Conservation (phyloP, 805 yeast species). For the Kuraishia hungarica region DNA sequence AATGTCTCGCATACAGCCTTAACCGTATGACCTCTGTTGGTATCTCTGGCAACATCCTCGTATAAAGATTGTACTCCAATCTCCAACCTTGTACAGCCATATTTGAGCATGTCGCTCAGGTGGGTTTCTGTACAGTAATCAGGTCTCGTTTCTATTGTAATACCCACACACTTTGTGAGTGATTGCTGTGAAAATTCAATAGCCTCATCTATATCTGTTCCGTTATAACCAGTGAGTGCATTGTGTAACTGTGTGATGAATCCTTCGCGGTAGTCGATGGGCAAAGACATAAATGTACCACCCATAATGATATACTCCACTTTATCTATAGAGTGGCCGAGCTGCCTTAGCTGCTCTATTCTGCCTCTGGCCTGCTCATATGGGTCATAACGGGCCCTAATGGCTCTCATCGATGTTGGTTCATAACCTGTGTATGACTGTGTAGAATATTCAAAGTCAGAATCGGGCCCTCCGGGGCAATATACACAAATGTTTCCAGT, state of each 20-base stretch:
- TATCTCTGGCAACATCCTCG: conserved; percentile 97
- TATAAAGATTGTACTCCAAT: conserved; percentile 96
- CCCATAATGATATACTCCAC: conserved; percentile 99
- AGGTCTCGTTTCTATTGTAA: conserved; percentile 96
- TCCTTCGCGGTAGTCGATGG: conserved; percentile 79
- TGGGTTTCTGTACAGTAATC: conserved; percentile 97
- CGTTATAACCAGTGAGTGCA: conserved; percentile 89
- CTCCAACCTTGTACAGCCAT: conserved; percentile 95
- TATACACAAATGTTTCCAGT: conserved; percentile 98
- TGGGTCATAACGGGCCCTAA: conserved; percentile 95
- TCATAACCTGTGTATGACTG: conserved; percentile 98
- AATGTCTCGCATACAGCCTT: conserved; percentile 94
- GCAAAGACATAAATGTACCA: conserved; percentile 95
- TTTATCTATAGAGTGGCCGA: conserved; percentile 95
- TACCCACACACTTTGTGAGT: conserved; percentile 95
- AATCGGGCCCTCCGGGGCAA: conserved; percentile 99
- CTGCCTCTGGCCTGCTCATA: conserved; percentile 98
- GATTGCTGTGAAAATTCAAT: conserved; percentile 88
- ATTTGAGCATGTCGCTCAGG: conserved; percentile 87
- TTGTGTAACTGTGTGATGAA: conserved; percentile 89
- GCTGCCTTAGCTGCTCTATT: conserved; percentile 87
- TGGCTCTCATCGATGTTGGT: conserved; percentile 99
- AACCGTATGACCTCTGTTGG: conserved; percentile 97
- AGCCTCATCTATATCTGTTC: conserved; percentile 83
- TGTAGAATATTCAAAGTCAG: conserved; percentile 95